Evolutionary conservation across 1,284 basidiomycete species (phyloP), one percentile per base, ranked within the genome.

Genomic region (Puccinia polysora): DNA sequence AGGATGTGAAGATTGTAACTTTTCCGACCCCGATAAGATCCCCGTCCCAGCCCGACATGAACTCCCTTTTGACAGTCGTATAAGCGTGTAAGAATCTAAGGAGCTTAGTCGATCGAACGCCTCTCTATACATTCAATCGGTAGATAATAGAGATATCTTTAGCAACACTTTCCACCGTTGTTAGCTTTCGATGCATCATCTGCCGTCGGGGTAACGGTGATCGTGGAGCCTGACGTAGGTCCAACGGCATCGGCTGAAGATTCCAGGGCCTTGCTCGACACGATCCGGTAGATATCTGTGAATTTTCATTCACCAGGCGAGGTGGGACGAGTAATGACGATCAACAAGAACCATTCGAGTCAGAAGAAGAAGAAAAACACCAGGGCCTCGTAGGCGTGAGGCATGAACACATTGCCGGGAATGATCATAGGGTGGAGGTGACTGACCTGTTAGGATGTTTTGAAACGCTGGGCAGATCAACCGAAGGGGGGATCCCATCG

Each of bases 271-370:
- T 88, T 89, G 84, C 86, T 89, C 59, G 92, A 95, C 56, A 92
- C 91, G 79, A 96, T 91, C 78, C 88, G 89, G 84, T 95, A 95
- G 80, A 96, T 95, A 77, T 96, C 93, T 93, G 76, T 40, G 8
- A 28, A 20, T 43, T 8, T n/a, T n/a, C n/a, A n/a, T n/a, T n/a
- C n/a, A n/a, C n/a, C n/a, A n/a, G n/a, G n/a, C n/a, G n/a, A n/a
- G n/a, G n/a, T n/a, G n/a, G 53, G n/a, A 10, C 43, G 12, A 10
- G n/a, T n/a, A n/a, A n/a, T n/a, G n/a, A n/a, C n/a, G n/a, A n/a
- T n/a, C n/a, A n/a, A n/a, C n/a, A n/a, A n/a, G n/a, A n/a, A n/a
- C n/a, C n/a, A 7, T 30, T 23, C 25, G 30, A 38, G 45, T 34
- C n/a, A n/a, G 47, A 23, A 18, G 55, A 18, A 20, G n/a, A n/a